Evolutionary conservation across 495 filamentous ascomycete species (phyloP).

Genomic region (Trichoderma asperelloides): DNA sequence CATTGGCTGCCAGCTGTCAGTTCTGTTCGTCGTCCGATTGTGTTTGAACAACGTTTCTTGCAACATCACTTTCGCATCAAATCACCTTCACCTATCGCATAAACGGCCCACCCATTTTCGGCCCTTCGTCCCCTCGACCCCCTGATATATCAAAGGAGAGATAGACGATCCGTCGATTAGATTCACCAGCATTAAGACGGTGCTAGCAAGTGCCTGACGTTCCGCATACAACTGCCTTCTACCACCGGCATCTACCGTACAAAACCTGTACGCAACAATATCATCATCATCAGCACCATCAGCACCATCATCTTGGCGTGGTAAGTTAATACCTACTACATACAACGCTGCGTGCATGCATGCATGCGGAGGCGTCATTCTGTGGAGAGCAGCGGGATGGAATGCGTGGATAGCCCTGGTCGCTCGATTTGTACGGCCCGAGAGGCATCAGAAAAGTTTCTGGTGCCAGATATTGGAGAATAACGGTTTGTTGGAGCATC

Average conservation of each 20-base stretch:
- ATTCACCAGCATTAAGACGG: neutral
- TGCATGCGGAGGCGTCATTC: neutral
- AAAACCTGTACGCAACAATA: neutral
- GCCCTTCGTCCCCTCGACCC: neutral
- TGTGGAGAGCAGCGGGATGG: neutral
- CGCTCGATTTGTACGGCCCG: neutral
- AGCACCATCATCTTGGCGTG: neutral
- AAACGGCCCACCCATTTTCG: conserved; percentile 2
- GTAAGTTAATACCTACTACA: neutral
- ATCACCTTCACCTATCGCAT: neutral
- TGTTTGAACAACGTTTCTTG: neutral
- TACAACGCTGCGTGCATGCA: conserved; percentile 2
- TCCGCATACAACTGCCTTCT: neutral
- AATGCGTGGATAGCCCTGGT: neutral
- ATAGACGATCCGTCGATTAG: neutral
- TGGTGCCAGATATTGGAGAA: neutral
- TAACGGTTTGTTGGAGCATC: neutral
- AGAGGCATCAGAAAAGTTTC: neutral
- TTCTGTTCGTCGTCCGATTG: neutral
- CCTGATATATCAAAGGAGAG: neutral
- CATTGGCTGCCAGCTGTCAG: neutral
- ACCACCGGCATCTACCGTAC: neutral
- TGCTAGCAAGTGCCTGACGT: neutral
- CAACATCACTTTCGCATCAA: neutral
- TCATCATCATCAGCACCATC: too few relatives aligned